Base-by-base conservation (phyloP, 768 basidiomycete species). In the Suillus subalutaceus region DNA sequence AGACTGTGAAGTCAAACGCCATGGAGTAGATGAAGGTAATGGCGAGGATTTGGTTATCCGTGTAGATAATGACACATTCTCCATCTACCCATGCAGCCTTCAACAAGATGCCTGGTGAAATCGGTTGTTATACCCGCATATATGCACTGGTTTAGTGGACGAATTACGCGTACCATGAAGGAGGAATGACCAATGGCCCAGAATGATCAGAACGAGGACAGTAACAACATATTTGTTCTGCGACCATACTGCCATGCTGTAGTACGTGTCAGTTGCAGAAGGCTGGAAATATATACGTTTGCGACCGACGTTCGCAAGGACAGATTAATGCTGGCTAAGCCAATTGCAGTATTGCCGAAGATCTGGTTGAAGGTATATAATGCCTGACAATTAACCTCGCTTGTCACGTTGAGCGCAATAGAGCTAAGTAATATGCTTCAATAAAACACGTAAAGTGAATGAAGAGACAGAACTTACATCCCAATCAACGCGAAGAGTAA, bases 11-110 rank as follows among this genome's bases (percentile, higher is more conserved):
- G 77, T 92, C 90, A 72, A 91, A 90, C 26, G 78, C 77, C 90
- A 92, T 92, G 58, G 88, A 85, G 71, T 91, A 91, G 69, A 91
- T 89, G 76, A 90, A 92, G 7, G 86, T 86, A 32, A 82, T 81
- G 4, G 89, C 88, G 58, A 92, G 85, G 52, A 90, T 77, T 58
- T 73, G 81, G 75, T 81, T 89, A 71, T 88, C 78, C 7, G 89
- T 90, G 37, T 82, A 77, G 13, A 82, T 84, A 68, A 91, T 91
- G 37, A 79, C 79, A 69, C 90, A 91, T 38, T 86, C 82, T 6
- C 70, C 74, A 6, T 77, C 76, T 13, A 83, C 68, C 86, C 88
- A 91, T 2, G 66, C 76, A 0, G 90, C 89, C 64, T 86, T 85
- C 40, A 91, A 78, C 35, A 90, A 80, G 44, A 89, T 74, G 40